Evolutionary conservation across 192 early-diverging fungal species (phyloP), one percentile per base, ranked within the genome.

Genomic region (Linnemannia zychae): DNA sequence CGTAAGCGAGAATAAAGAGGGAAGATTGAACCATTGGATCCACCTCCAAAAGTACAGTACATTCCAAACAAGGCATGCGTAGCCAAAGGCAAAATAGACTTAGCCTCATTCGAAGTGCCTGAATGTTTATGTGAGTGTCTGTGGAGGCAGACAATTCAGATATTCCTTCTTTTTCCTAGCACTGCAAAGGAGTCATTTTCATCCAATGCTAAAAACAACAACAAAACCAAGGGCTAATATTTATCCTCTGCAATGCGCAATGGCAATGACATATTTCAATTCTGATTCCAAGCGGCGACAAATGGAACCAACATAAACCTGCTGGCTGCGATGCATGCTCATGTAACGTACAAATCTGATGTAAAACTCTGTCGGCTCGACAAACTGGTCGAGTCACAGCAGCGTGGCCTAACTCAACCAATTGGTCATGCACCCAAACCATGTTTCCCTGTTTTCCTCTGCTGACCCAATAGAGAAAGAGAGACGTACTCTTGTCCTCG

Each of bases 221-320:
- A 9, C 53, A 57, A 44, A 57, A 31, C 24, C 12, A 28, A 28
- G 57, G 57, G 57, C 57, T 28, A 63, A 63, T n/a, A 28, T 63
- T 63, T 63, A 63, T 28, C 57, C 57, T 63, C 31, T 28, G 18
- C 22, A 17, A 0, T 63, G 57, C 57, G 28, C 22, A 63, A 63
- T n/a, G 57, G 57, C 57, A 63, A 31, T 63, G 57, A 63, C 57
- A 33, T 63, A 63, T 31, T 63, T 63, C 57, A 24, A 63, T 63
- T n/a, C 57, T 63, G 24, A 28, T 63, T 63, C 57, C 57, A 63
- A 63, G 57, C 57, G 57, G 24, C 57, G 57, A 63, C 24, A 63
- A 3, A 63, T 31, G 31, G 6, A 15, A 20, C 52, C 20, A 57
- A 57, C 20, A 57, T 4, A 52, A 57, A n/a, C 9, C 57, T 60